phyloP scores from a whole-genome alignment of 2,329 filamentous ascomycete species.

The Leptographium galeiforme region DNA sequence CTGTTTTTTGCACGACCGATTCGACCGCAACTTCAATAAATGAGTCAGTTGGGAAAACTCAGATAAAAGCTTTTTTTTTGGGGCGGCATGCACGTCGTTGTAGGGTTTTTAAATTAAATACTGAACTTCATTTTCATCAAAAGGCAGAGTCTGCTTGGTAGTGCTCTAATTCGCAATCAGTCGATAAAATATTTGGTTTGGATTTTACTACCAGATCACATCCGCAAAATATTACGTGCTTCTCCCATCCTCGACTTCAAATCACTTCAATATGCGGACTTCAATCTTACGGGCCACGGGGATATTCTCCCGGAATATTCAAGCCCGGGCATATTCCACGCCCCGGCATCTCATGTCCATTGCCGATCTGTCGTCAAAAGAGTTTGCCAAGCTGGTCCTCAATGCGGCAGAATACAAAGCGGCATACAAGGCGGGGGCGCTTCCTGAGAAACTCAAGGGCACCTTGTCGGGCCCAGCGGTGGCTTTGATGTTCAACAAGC shows the following conservation, averaged over 20 bases:
- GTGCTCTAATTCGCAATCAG: neutral
- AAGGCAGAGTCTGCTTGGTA: neutral
- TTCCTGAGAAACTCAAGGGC: conserved; percentile 45
- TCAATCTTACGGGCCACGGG: neutral
- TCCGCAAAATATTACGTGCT: too few species aligned
- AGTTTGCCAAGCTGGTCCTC: conserved; percentile 69
- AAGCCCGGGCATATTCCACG: conserved; percentile 28
- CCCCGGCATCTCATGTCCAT: conserved; percentile 89
- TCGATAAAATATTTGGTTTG: neutral
- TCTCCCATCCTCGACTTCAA: neutral
- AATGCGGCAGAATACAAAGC: conserved; percentile 70
- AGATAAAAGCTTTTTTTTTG: neutral
- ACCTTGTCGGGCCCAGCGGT: conserved; percentile 65
- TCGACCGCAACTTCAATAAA: neutral
- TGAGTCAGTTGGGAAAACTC: neutral
- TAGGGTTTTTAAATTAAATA: neutral
- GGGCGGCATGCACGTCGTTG: neutral
- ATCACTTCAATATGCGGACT: neutral
- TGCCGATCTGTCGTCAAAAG: conserved; percentile 64
- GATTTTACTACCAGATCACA: neutral
- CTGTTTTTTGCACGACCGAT: too few species aligned
- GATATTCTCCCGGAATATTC: neutral
- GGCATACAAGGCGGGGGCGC: conserved; percentile 46
- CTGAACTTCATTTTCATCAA: neutral
- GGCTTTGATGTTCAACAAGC: conserved; percentile 94